A percentile compares a stretch with the other conserved stretches of the same genome.
phyloP scores from a whole-genome alignment of 148 eudicot genomes.

The Polygonum maritimum region DNA sequence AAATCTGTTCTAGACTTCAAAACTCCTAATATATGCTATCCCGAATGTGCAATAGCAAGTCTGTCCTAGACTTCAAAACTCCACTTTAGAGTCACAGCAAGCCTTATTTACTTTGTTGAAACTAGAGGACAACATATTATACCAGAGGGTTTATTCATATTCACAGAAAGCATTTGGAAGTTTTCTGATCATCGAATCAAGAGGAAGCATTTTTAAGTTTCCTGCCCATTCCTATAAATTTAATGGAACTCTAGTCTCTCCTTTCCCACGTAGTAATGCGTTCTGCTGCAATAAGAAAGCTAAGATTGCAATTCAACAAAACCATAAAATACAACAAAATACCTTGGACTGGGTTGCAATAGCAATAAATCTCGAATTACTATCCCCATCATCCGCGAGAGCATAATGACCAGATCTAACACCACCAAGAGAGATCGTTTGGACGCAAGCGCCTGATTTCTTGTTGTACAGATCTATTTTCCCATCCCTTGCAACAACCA shows the following conservation, averaged over 20 bases:
- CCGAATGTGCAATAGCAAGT: too few relatives aligned
- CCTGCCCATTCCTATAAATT: not conserved
- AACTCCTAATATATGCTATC: not conserved
- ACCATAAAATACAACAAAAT: not conserved
- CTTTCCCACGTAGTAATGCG: not conserved
- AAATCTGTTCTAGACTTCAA: not conserved
- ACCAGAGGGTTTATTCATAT: not conserved
- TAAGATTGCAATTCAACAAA: not conserved
- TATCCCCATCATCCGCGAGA: conserved; percentile 52
- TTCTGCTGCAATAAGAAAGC: not conserved
- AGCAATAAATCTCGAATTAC: conserved; percentile 44
- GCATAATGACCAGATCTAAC: conserved; percentile 36
- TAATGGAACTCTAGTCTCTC: not conserved
- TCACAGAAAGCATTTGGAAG: not conserved
- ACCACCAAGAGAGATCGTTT: conserved; percentile 45
- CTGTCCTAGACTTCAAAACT: not conserved
- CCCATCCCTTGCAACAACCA: conserved; percentile 46
- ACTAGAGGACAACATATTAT: not conserved
- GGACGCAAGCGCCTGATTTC: conserved; percentile 60
- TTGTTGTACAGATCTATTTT: conserved; percentile 76
- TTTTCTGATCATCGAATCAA: not conserved
- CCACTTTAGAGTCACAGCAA: not conserved
- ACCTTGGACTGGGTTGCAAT: conserved; percentile 76
- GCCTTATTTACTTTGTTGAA: not conserved
- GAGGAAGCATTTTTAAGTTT: not conserved